Conservation (phyloP, 768 basidiomycete genomes). For the Termitomyces heimii region DNA sequence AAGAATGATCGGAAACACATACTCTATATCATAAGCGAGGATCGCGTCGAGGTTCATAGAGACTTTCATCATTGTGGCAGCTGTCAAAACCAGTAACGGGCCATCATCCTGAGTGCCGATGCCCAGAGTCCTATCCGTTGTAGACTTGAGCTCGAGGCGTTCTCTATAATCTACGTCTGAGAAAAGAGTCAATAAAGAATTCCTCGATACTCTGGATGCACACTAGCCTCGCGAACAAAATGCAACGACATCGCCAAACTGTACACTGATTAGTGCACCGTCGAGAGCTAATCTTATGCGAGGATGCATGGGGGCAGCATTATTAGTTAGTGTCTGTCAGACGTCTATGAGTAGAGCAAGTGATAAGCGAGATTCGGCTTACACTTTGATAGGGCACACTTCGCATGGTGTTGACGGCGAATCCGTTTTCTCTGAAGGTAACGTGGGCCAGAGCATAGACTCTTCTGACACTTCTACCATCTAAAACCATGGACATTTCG, state of each 20-base stretch:
- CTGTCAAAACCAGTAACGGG: constrained; percentile 55
- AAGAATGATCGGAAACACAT: constrained; percentile 17
- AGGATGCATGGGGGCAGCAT: constrained; percentile 68
- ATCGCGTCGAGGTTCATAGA: constrained; percentile 58
- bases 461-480: constrained; percentile 43
- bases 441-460: constrained; percentile 60
- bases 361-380: constrained; percentile 17
- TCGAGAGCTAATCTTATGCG: constrained; percentile 54
- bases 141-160: constrained; percentile 65
- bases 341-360: neutral
- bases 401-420: constrained; percentile 43
- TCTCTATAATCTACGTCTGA: constrained; percentile 67
- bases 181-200: neutral
- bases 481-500: constrained; percentile 29
- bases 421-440: constrained; percentile 30
- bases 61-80: constrained; percentile 65
- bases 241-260: constrained; percentile 75
- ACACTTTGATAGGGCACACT: constrained; percentile 77
- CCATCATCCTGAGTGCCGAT: constrained; percentile 48
- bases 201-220: neutral
- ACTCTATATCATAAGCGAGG: constrained; percentile 58
- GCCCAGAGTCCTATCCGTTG: constrained; percentile 63
- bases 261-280: constrained; percentile 54
- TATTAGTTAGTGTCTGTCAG: constrained; percentile 48
- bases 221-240: constrained; percentile 58